Evolutionary conservation across 768 basidiomycete species (phyloP).

Genomic region (Phylloporus scabripes): DNA sequence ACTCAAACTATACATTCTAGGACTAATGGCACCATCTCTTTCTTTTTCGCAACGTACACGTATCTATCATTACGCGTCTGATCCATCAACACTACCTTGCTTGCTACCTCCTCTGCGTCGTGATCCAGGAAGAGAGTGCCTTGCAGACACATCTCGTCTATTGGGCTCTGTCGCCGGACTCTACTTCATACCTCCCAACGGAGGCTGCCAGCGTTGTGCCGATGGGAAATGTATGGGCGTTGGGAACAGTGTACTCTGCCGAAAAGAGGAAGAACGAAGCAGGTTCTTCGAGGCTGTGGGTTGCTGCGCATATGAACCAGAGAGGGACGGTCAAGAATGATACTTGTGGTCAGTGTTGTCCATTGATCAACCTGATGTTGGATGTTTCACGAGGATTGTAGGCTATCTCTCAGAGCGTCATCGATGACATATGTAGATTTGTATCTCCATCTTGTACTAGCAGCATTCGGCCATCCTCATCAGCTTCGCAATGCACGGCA

Average conservation of each 20-base stretch:
- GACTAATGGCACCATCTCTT: conserved; percentile 50
- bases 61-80: conserved; percentile 51
- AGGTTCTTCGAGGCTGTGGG: conserved; percentile 41
- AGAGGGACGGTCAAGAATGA: conserved; percentile 4
- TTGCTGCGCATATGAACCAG: conserved; percentile 45
- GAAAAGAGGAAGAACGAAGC: conserved; percentile 38
- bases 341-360: neutral
- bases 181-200: conserved; percentile 4
- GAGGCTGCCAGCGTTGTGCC: conserved; percentile 23
- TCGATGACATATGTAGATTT: neutral
- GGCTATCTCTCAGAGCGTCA: neutral
- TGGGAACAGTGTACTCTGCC: conserved; percentile 34
- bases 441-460: neutral
- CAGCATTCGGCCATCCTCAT: neutral
- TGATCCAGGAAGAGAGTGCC: conserved; percentile 12
- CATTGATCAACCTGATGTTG: neutral
- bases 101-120: conserved; percentile 31
- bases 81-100: conserved; percentile 44
- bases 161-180: conserved; percentile 12
- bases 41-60: conserved; percentile 52
- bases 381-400: conserved; percentile 1
- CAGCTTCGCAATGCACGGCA: neutral
- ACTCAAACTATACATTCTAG: conserved; percentile 51
- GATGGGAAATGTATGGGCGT: conserved; percentile 38
- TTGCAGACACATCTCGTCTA: conserved; percentile 19